phyloP scores from a whole-genome alignment of 108 stramenopile species.

The Nitzschia sp. region DNA sequence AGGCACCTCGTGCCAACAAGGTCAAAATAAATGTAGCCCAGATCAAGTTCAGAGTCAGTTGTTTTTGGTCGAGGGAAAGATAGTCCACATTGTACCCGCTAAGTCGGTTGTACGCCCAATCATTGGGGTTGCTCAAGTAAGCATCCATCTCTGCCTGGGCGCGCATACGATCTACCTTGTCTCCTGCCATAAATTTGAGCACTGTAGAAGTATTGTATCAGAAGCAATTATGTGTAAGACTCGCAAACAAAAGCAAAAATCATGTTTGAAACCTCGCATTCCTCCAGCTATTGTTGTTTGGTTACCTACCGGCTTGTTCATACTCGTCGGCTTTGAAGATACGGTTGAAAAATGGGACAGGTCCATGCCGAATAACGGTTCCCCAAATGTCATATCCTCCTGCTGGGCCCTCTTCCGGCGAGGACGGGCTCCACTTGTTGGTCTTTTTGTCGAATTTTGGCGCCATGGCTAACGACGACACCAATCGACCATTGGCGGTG shows the following conservation, averaged over 20 bases:
- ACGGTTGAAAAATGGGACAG: constrained; percentile 63
- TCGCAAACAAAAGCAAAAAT: neutral
- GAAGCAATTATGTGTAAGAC: neutral
- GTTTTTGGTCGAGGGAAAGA: constrained; percentile 23
- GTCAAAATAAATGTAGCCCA: constrained; percentile 38
- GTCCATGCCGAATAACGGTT: constrained; percentile 60
- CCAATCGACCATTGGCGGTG: neutral
- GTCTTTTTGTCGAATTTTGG: neutral
- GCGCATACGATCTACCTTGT: constrained; percentile 47
- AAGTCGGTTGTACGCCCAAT: constrained; percentile 52
- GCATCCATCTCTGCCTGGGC: constrained; percentile 81
- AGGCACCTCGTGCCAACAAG: constrained; percentile 18
- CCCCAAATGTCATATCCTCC: constrained; percentile 55
- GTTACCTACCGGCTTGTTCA: no score
- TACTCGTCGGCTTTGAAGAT: constrained; percentile 57
- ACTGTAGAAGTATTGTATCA: constrained; percentile 19
- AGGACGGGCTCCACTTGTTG: constrained; percentile 8
- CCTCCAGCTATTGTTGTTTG: neutral
- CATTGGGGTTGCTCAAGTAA: constrained; percentile 61
- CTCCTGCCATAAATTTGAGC: constrained; percentile 66
- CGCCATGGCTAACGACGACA: constrained; percentile 3
- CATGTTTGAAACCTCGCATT: neutral
- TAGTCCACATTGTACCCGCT: constrained; percentile 40
- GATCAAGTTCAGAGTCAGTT: constrained; percentile 33
- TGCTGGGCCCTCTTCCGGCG: constrained; percentile 30